These are phyloP conservation scores for Adansonia grandidieri DNA, from an alignment of 441 rosid genomes.

Conservation along the genomic window DNA sequence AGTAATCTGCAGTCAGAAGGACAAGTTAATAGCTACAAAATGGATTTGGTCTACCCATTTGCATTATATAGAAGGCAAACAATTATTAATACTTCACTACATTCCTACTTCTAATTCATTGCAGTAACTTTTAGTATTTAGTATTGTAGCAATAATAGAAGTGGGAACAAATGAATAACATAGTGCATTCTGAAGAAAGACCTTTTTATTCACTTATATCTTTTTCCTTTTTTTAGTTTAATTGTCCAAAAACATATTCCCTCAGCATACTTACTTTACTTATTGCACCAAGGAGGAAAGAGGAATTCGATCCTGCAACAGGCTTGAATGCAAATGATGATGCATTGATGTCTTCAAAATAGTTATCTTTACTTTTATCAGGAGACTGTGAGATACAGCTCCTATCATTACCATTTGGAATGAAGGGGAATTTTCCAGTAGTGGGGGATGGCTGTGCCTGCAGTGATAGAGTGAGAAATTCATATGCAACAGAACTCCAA, in stretches of 20 bases:
- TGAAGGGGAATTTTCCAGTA: constrained; percentile 80
- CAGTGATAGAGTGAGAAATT: constrained; percentile 27
- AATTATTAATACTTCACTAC: neutral
- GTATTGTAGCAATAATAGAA: neutral
- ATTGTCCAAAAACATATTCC: neutral
- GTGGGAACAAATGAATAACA: constrained; percentile 7
- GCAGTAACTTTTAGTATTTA: neutral
- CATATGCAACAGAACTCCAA: constrained; percentile 2
- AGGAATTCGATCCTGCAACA: constrained; percentile 50
- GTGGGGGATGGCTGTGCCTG: constrained; percentile 99
- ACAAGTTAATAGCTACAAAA: neutral
- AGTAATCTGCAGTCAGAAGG: neutral
- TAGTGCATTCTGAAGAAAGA: neutral
- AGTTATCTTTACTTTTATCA: constrained; percentile 62
- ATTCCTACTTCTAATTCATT: neutral
- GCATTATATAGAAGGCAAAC: neutral
- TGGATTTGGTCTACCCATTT: neutral
- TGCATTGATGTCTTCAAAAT: constrained; percentile 57
- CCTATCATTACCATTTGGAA: constrained; percentile 48
- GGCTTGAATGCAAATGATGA: constrained; percentile 86
- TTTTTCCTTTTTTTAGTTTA: neutral
- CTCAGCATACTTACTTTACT: constrained; percentile 49
- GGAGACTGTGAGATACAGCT: constrained; percentile 41
- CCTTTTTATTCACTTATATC: neutral
- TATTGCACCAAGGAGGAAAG: constrained; percentile 54